A percentile compares a stretch with the other conserved stretches of the same genome.
Conservation (phyloP, 495 filamentous ascomycete genomes). For the Cetradonia linearis region DNA sequence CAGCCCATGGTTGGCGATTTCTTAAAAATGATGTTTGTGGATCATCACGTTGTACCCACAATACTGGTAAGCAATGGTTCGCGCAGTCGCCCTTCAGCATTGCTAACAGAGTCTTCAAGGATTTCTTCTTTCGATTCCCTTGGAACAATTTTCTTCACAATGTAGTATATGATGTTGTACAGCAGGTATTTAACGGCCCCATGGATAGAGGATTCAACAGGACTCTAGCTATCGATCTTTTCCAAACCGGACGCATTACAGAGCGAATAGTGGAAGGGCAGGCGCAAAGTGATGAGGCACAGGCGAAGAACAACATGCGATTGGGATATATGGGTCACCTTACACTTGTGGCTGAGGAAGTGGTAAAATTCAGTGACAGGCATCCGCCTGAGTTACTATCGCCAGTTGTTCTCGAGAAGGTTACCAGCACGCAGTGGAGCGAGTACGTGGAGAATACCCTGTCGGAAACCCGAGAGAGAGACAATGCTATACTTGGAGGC, state of each 20-base stretch:
- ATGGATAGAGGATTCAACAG: constrained; percentile 96
- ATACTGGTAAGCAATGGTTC: constrained; percentile 60
- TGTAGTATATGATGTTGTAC: constrained; percentile 97
- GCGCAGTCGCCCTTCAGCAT: neutral
- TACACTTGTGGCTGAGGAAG: constrained; percentile 94
- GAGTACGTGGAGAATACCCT: constrained; percentile 92
- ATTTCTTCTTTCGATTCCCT: constrained; percentile 96
- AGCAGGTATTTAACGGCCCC: constrained; percentile 97
- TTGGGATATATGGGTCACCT: constrained; percentile 98
- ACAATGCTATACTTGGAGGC: constrained; percentile 97
- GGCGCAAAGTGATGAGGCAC: constrained; percentile 69
- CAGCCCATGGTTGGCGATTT: constrained; percentile 94
- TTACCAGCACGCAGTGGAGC: constrained; percentile 80
- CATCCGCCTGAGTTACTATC: constrained; percentile 82
- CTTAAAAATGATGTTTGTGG: constrained; percentile 93
- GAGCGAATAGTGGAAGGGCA: constrained; percentile 88
- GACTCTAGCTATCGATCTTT: constrained; percentile 83
- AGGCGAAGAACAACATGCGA: constrained; percentile 71
- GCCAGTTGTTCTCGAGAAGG: constrained; percentile 73
- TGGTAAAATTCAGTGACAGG: constrained; percentile 95
- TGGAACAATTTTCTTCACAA: constrained; percentile 99
- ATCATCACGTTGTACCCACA: constrained; percentile 87
- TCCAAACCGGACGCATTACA: constrained; percentile 80
- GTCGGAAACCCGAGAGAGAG: constrained; percentile 86
- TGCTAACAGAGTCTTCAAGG: constrained; percentile 35